Base-by-base conservation (phyloP, 441 rosid species). In the Aleurites moluccanus region DNA sequence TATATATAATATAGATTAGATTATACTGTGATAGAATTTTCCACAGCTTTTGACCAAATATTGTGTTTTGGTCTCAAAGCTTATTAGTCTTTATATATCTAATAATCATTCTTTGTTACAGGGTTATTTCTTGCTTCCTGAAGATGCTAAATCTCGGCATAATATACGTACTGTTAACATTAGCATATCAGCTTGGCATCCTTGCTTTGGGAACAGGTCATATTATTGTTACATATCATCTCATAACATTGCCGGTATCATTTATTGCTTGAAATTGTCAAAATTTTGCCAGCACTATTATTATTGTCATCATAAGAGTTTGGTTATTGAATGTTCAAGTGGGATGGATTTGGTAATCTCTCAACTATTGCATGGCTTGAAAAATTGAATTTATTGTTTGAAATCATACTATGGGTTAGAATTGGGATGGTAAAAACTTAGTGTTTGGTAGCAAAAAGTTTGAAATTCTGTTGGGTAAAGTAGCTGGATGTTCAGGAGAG, bases 171-270 rank as follows among this genome's bases (percentile, higher is more conserved):
- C 98, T 42, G 82, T 83, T 64, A 96, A 96, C 82, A 84, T 93
- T 74, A 93, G 94, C 87, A 87, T 96, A 86, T 90, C 97, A 55
- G 97, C 97, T 83, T 86, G 88, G 64, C 96, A 96, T 84, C 86
- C 97, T 71, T 96, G 97, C 88, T 96, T 96, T 85, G 99, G 98
- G 45, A 93, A 96, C 96, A 93, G 98, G 98, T 96, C 63, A 80
- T 52, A 71, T 77, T 63, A 66, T 40, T 28, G 56, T 61, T 5
- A 35, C 10, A 7, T 45, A 21, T 18, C 67, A 69, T 61, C 69
- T 38, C 61, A 28, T 61, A 59, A 16, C 18, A 49, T 35, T 50
- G 11, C 30, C 45, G 25, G 18, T 71, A 64, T 53, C 42, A 25
- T 49, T 20, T 74, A 62, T 69, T 71, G 72, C 64, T 38, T 74